Conservation (phyloP, 768 basidiomycete species). For the Boletus sp. region DNA sequence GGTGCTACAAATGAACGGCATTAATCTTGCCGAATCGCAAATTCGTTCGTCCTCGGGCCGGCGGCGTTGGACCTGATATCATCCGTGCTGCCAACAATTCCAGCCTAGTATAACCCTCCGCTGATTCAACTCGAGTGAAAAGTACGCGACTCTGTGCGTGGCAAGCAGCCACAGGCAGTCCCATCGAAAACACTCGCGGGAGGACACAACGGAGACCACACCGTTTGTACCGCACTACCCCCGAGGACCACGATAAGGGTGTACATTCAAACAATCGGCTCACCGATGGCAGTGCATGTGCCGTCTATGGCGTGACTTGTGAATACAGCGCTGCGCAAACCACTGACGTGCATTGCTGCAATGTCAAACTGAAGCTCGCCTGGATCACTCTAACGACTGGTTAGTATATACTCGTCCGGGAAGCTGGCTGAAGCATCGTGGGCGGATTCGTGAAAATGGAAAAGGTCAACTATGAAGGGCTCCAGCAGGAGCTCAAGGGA, state of each 20-base stretch:
- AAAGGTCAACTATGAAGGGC: background rate
- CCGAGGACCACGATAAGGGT: conserved; percentile 23
- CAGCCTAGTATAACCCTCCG: background rate
- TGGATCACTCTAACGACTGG: conserved; percentile 1
- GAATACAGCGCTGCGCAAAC: conserved; percentile 9
- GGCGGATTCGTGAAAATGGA: conserved; percentile 12
- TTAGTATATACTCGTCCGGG: background rate
- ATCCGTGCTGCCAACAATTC: background rate
- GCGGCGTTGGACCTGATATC: conserved; percentile 8
- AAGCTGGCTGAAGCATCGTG: background rate
- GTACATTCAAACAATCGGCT: background rate
- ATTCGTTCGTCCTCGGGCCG: conserved; percentile 11
- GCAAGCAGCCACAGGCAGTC: background rate
- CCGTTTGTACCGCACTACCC: background rate
- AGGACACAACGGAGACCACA: background rate
- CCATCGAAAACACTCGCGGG: conserved; percentile 21
- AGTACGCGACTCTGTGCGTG: background rate
- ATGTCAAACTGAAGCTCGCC: background rate
- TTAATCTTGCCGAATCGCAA: conserved; percentile 17
- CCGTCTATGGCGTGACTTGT: conserved; percentile 8
- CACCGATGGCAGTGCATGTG: conserved; percentile 12
- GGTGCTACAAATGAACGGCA: conserved; percentile 26
- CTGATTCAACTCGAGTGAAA: background rate
- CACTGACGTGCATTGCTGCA: background rate
- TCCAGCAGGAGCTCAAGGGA: background rate